Conservation (phyloP, 257 asterid species). For the Prunella vulgaris region DNA sequence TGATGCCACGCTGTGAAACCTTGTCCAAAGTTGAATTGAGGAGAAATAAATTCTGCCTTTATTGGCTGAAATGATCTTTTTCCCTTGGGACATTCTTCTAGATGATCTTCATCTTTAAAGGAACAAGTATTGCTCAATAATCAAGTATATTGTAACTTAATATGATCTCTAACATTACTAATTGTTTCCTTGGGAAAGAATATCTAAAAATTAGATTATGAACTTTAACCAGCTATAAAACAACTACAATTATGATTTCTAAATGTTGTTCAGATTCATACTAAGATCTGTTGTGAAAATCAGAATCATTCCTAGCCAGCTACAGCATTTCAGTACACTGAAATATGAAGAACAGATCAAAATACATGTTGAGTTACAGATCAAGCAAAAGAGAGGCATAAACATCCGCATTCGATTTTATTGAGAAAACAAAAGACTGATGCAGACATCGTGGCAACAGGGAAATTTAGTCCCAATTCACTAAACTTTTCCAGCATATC, state of each 20-base stretch:
- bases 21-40: too few species aligned
- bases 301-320: background rate
- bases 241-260: background rate
- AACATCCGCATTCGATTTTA: conserved; percentile 17
- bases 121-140: too few species aligned
- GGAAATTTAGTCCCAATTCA: background rate
- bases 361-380: conserved; percentile 5
- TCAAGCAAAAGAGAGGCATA: background rate
- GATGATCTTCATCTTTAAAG: too few species aligned
- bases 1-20: too few species aligned
- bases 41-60: too few species aligned
- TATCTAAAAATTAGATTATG: background rate
- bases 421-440: conserved; percentile 11
- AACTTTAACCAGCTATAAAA: background rate
- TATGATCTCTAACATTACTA: background rate
- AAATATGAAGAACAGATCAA: background rate
- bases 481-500: conserved; percentile 6
- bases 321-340: background rate
- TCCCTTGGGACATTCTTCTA: too few species aligned
- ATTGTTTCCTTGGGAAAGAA: background rate
- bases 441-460: background rate
- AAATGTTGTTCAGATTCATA: background rate
- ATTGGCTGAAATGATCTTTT: too few species aligned
- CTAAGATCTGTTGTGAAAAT: background rate
- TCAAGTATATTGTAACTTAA: background rate